Evolutionary conservation across 257 asterid species (phyloP).

Genomic region (Solanum lycopersicoides): DNA sequence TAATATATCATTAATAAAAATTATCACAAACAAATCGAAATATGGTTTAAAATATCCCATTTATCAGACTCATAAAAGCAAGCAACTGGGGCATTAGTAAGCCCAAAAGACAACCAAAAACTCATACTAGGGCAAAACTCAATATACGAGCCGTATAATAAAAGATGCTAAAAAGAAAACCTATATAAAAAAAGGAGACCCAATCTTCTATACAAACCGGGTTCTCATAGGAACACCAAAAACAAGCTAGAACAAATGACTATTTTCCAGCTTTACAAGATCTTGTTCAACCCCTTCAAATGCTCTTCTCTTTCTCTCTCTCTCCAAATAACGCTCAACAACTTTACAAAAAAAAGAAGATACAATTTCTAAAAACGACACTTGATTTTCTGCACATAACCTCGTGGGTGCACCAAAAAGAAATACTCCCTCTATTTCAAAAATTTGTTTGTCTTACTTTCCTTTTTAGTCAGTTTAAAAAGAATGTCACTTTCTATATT

Average conservation of each 20-base stretch:
- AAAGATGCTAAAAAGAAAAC: not conserved
- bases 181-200: not conserved
- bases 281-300: not conserved
- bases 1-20: not conserved
- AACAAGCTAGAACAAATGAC: not conserved
- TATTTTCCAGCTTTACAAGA: not conserved
- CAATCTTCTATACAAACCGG: not conserved
- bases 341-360: not conserved
- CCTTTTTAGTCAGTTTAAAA: not conserved
- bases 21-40: not conserved
- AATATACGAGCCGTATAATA: not conserved
- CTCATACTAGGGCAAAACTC: not conserved
- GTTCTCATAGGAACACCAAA: not conserved
- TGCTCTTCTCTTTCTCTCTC: not conserved
- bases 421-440: not conserved
- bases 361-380: not conserved
- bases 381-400: not conserved
- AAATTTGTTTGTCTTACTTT: not conserved
- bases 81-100: not conserved
- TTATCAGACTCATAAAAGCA: not conserved
- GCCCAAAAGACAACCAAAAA: not conserved
- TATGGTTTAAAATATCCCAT: not conserved
- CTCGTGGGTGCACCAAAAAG: not conserved
- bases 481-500: not conserved
- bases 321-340: not conserved